phyloP scores from a whole-genome alignment of 176 grass and related monocot species.

The Oryza officinalis region DNA sequence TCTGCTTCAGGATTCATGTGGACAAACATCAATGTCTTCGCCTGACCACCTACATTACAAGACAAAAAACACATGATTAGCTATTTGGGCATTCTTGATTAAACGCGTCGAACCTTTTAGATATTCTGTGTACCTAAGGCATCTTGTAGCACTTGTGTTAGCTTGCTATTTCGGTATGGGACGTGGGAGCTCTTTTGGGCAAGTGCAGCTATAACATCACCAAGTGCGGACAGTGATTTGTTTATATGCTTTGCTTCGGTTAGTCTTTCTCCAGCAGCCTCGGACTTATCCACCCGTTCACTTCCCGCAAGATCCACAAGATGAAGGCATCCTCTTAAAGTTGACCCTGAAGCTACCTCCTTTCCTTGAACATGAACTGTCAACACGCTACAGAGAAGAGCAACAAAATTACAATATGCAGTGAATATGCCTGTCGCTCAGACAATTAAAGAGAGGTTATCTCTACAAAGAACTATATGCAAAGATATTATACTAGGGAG shows the following conservation, averaged over 20 bases:
- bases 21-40: slow-evolving; percentile 96
- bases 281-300: slow-evolving; percentile 84
- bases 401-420: background rate
- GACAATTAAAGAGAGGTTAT: background rate
- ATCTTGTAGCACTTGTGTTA: slow-evolving; percentile 89
- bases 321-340: slow-evolving; percentile 76
- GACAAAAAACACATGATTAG: slow-evolving; percentile 20
- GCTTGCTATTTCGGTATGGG: slow-evolving; percentile 90
- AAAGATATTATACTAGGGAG: background rate
- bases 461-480: background rate
- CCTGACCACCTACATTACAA: slow-evolving; percentile 71
- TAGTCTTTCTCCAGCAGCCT: slow-evolving; percentile 77
- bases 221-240: slow-evolving; percentile 77
- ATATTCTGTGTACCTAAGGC: slow-evolving; percentile 61
- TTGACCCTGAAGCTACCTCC: slow-evolving; percentile 60
- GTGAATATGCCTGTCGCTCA: background rate
- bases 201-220: slow-evolving; percentile 87
- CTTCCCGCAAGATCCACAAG: slow-evolving; percentile 90
- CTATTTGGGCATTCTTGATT: background rate
- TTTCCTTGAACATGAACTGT: slow-evolving; percentile 82
- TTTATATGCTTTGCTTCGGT: slow-evolving; percentile 90
- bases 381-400: slow-evolving; percentile 65
- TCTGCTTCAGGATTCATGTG: slow-evolving; percentile 80
- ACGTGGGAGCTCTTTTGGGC: slow-evolving; percentile 82
- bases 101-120: background rate